These are phyloP conservation scores for Herpetospermum pedunculosum DNA, from an alignment of 306 rosid species.

Conservation along the genomic window DNA sequence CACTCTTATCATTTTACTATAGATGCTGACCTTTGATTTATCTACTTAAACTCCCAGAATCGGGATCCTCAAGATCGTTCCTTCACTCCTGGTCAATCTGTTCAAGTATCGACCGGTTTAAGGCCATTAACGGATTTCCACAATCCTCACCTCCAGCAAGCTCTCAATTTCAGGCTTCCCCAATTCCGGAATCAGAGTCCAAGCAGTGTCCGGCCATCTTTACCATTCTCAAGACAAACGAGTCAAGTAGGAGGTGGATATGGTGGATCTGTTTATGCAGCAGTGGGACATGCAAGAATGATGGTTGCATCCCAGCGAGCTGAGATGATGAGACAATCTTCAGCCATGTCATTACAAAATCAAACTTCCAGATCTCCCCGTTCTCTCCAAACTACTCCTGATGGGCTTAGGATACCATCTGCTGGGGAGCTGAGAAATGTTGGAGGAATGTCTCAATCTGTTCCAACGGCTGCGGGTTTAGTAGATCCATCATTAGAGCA, in stretches of 20 bases:
- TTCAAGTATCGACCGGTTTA: constrained; percentile 20
- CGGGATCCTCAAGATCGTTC: constrained; percentile 24
- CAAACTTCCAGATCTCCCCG: constrained; percentile 26
- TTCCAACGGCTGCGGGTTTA: constrained; percentile 25
- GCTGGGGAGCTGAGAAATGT: constrained; percentile 28
- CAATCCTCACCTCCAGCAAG: constrained; percentile 56
- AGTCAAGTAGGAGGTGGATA: constrained; percentile 33
- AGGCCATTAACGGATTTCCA: constrained; percentile 18
- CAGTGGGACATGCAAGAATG: constrained; percentile 22
- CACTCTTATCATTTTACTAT: not conserved
- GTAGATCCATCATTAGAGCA: constrained; percentile 29
- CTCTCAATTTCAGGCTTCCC: constrained; percentile 25
- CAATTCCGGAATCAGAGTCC: constrained; percentile 18
- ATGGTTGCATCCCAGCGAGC: constrained; percentile 10
- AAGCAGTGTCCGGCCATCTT: constrained; percentile 12
- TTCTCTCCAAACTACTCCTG: constrained; percentile 17
- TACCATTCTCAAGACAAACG: constrained; percentile 15
- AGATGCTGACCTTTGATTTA: not conserved
- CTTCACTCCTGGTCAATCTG: constrained; percentile 10
- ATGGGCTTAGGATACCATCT: constrained; percentile 16
- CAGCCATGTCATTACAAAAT: constrained; percentile 23
- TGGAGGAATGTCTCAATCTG: constrained; percentile 28
- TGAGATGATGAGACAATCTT: constrained; percentile 21
- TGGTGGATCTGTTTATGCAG: constrained; percentile 24
- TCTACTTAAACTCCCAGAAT: constrained; percentile 34